Evolutionary conservation across 139 green algal species (phyloP), one percentile per base, ranked within the genome.

Genomic region (Chlamydomonas sp.): DNA sequence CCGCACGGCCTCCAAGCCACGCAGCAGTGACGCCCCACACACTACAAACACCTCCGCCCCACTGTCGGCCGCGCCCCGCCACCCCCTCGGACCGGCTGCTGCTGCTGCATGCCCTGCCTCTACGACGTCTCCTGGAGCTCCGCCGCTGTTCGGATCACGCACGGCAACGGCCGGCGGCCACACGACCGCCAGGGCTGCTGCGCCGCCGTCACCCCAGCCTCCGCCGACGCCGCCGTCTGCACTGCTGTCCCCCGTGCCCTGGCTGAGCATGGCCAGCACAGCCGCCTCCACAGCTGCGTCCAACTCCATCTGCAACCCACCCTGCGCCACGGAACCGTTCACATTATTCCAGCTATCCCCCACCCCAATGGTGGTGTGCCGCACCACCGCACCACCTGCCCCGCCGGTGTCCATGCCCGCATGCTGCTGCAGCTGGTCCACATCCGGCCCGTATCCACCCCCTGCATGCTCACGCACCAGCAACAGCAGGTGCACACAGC

Each of bases 401-500:
- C 31, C 31, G 31, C 31, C 31, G 31, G 31, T 49, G 31, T 49
- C 31, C 31, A 49, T 49, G 31, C 31, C 31, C 31, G 31, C 31
- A 49, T 49, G 31, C 31, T 49, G 31, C 31, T 49, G 31, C 31
- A 49, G 31, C 31, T 49, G 31, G 31, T 49, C 31, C 31, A 49
- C 31, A 49, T 49, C 31, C 31, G 31, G 31, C 31, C 31, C 31
- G 31, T 49, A 49, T 49, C 31, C 31, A 49, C 31, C 31, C 31
- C 31, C 31, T 49, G 31, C 31, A 49, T 49, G 31, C 31, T 49
- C 31, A 49, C 31, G 77, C 77, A 81, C 15, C 77, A 58, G 2
- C 77, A 81, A 17, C 16, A 81, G 77, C 77, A 81, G 77, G 77
- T 81, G 77, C 77, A 81, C 77, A 60, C 77, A 81, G 60, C 77